Evolutionary conservation across 176 grass and related monocot genomes (phyloP), one percentile per base, ranked within the genome.

Genomic region (Neostapfia colusana): DNA sequence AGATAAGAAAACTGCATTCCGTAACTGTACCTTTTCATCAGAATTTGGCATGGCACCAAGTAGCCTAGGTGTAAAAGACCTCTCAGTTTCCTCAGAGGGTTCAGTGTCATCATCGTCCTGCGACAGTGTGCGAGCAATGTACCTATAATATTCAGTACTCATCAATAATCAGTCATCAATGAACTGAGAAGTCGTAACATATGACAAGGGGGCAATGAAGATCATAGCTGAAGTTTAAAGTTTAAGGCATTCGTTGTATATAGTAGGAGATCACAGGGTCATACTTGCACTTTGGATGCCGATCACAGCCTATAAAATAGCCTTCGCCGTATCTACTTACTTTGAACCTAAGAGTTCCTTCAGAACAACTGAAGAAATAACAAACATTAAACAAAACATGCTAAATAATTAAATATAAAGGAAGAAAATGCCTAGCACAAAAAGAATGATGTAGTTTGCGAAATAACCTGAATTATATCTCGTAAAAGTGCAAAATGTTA

Each of bases 201-300:
- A 50, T 72, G 65, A 28, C 7, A 74, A 68, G 45, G 20, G 23
- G 37, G 40, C 39, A 82, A 69, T 55, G 59, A 71, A 70, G 11
- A 72, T 46, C 41, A 57, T 48, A 76, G 74, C 53, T 75, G 69
- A 44, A 31, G 64, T 63, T 49, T 85, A 71, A 74, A 49, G 18
- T 53, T 23, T 12, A 81, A 75, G n/a, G 20, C 17, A 67, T 78
- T 71, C 25, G 65, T 72, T 59, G 63, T 63, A 58, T 34, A 76
- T 65, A 78, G 12, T 24, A 53, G 43, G 56, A 76, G 16, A 65
- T 45, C 62, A 81, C 4, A 38, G 55, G 36, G 44, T 46, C 95
- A 84, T 92, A 98, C 95, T 90, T 98, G 91, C 95, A 98, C 82
- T 79, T 88, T 17, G 91, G 95, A 89, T 94, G 89, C 77, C 85